Percentiles rank a stretch among this genome's conserved stretches.
phyloP scores from a whole-genome alignment of 306 rosid species.

The Dicorynia guianensis region DNA sequence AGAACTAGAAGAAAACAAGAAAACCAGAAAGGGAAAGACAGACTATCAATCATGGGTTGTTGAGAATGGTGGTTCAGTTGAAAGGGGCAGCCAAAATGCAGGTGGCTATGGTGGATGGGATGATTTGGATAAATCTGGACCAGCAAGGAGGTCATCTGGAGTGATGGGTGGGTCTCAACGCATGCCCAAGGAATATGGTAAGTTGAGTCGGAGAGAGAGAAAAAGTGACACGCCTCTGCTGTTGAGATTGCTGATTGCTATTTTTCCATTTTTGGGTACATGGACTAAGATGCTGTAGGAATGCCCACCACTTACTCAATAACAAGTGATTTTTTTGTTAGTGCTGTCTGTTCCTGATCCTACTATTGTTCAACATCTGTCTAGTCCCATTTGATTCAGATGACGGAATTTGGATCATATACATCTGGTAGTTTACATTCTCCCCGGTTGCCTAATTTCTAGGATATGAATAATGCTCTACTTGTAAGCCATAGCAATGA shows the following conservation, averaged over 20 bases:
- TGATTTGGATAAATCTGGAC: slow-evolving; percentile 70
- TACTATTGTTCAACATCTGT: neutral
- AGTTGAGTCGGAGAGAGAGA: slow-evolving; percentile 71
- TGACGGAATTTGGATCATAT: slow-evolving; percentile 29
- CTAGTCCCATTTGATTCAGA: slow-evolving; percentile 27
- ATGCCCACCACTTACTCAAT: neutral
- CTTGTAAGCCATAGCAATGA: too few relatives aligned
- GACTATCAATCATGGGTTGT: slow-evolving; percentile 83
- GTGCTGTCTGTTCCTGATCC: neutral
- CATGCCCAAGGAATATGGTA: slow-evolving; percentile 51
- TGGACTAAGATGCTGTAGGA: slow-evolving; percentile 87
- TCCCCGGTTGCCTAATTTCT: slow-evolving; percentile 16
- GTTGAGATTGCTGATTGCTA: slow-evolving; percentile 80
- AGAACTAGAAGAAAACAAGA: slow-evolving; percentile 51
- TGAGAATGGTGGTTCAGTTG: slow-evolving; percentile 55
- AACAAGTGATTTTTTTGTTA: neutral
- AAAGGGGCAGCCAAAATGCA: slow-evolving; percentile 41
- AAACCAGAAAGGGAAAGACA: slow-evolving; percentile 48
- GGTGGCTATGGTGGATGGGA: slow-evolving; percentile 89
- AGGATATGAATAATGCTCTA: neutral
- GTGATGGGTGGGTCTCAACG: slow-evolving; percentile 43
- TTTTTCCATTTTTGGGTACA: slow-evolving; percentile 88
- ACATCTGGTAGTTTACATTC: slow-evolving; percentile 2
- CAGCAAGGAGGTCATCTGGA: slow-evolving; percentile 45
- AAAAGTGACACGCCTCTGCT: slow-evolving; percentile 78